Base-by-base conservation (phyloP, 371 early-diverging fungal species). In the Mucor indicus region DNA sequence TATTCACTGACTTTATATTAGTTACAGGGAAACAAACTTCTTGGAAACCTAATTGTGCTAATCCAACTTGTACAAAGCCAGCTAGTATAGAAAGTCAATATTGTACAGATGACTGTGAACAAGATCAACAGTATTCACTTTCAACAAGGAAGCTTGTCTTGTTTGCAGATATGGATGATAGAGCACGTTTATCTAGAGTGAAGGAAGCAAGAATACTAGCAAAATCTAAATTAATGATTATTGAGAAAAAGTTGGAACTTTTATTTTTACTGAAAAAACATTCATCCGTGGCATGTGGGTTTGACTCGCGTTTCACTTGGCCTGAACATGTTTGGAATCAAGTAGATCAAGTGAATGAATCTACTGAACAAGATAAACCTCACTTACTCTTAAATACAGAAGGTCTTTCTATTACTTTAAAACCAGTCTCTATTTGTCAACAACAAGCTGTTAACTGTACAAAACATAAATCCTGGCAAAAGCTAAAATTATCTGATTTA, bases 251-350 rank as follows among this genome's bases (percentile, higher is more conserved):
- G 29, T 52, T 46, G 2, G 22, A 32, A 7, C 40, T 62, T 12
- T 38, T 67, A 38, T 46, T 48, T 15, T 40, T 55, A 36, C 30
- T 42, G 41, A 51, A 42, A 39, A 58, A 61, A 10, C 57, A 69
- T 22, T 41, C 48, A 6, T 50, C 62, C 3, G 5, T 55, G 4
- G 10, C n/a, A 33, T 82, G 83, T 48, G 83, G 80, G 0, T 80
- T 79, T 45, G 83, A 82, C 35, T 60, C 67, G 27, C 68, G 83
- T 31, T 60, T 82, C 19, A 47, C 62, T 1, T 78, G 80, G 82
- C 67, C 75, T 7, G 78, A 76, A 38, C 50, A 40, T 6, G 30
- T 55, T 11, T 67, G 68, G 71, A 56, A 56, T 27, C 42, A 53
- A n/a, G 55, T 57, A 15, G 22, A 44, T 16, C 24, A 30, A 3